A percentile compares a stretch with the other conserved stretches of the same genome.
These are phyloP conservation scores for Pachyrhizus erosus DNA, from an alignment of 306 rosid species.

Conservation along the genomic window DNA sequence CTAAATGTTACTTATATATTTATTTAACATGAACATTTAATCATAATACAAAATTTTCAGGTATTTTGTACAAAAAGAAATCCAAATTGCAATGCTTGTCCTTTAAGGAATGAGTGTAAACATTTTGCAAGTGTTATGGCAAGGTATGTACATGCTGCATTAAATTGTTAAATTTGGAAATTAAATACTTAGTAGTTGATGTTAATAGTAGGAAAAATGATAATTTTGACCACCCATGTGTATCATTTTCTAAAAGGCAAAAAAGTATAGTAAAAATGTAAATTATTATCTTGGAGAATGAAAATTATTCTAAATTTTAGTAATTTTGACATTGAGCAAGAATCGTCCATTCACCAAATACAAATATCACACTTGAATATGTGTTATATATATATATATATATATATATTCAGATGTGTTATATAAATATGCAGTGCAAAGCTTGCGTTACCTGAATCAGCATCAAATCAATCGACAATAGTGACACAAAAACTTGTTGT, in stretches of 20 bases:
- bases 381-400: not conserved
- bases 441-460: slow-evolving; percentile 50
- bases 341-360: not conserved
- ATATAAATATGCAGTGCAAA: slow-evolving; percentile 49
- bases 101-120: slow-evolving; percentile 62
- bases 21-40: not conserved
- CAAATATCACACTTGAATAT: not conserved
- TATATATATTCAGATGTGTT: not conserved
- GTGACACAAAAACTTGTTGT: not conserved
- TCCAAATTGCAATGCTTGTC: slow-evolving; percentile 80
- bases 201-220: not conserved
- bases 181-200: not conserved
- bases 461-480: not conserved
- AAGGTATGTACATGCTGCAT: slow-evolving; percentile 52
- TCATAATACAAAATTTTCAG: slow-evolving; percentile 42
- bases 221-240: not conserved
- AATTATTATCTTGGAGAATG: not conserved
- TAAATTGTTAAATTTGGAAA: not conserved
- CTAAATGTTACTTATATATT: no score
- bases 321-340: not conserved
- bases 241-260: not conserved
- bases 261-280: not conserved
- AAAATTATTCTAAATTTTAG: not conserved
- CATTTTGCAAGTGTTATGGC: slow-evolving; percentile 62
- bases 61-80: slow-evolving; percentile 66